Evolutionary conservation across 495 filamentous ascomycete genomes (phyloP).

Genomic region (Penicillium cosmopolitanum): DNA sequence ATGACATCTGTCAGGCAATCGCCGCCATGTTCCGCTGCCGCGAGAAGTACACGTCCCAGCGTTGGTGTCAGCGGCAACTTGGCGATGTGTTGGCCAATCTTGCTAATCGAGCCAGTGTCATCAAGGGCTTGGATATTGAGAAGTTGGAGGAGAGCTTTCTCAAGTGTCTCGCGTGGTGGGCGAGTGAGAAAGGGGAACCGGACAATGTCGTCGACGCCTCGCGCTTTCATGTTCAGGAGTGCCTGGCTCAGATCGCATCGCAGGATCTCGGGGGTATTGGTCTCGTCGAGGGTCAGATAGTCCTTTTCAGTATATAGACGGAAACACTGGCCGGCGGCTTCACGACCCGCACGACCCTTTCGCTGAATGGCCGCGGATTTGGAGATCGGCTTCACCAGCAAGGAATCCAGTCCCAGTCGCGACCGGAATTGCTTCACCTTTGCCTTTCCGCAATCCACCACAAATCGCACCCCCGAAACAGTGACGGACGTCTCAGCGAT

Average conservation of each 20-base stretch:
- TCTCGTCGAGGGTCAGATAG: constrained; percentile 69
- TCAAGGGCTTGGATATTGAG: constrained; percentile 75
- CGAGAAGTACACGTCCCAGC: constrained; percentile 80
- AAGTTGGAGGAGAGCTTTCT: constrained; percentile 83
- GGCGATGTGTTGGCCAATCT: constrained; percentile 75
- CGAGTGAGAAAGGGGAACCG: constrained; percentile 84
- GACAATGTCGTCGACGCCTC: constrained; percentile 81
- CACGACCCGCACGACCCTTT: constrained; percentile 89
- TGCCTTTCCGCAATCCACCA: constrained; percentile 91
- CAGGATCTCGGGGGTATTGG: constrained; percentile 86
- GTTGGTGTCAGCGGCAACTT: constrained; percentile 80
- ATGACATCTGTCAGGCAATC: constrained; percentile 82
- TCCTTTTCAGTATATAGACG: constrained; percentile 85
- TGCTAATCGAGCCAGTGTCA: constrained; percentile 72
- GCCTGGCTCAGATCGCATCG: constrained; percentile 84
- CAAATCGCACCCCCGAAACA: constrained; percentile 87
- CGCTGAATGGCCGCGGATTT: constrained; percentile 92
- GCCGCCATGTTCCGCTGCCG: constrained; percentile 68
- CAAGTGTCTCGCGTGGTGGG: constrained; percentile 74
- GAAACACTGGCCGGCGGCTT: constrained; percentile 87
- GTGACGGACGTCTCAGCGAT: constrained; percentile 98
- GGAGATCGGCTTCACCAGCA: constrained; percentile 89
- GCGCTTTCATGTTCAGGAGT: constrained; percentile 91
- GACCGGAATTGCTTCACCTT: constrained; percentile 93
- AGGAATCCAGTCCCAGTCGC: constrained; percentile 83